Percentiles rank a stretch among this genome's conserved stretches.
Evolutionary conservation across 2,329 filamentous ascomycete species (phyloP).

Genomic region (Geosmithia putterillii): DNA sequence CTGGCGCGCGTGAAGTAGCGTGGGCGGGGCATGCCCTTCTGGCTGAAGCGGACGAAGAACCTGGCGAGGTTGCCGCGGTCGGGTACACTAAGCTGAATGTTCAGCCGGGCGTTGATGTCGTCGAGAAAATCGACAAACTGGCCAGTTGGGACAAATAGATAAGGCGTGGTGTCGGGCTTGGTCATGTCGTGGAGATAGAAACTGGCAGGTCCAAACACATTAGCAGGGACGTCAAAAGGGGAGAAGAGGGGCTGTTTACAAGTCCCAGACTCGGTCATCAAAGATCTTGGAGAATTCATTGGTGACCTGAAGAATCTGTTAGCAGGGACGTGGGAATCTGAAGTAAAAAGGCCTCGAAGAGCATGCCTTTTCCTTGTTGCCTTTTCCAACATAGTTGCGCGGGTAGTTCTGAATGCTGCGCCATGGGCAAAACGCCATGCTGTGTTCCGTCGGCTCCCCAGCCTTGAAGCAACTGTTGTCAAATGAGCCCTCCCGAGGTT

Average conservation of each 20-base stretch:
- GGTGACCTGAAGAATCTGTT: conserved; percentile 26
- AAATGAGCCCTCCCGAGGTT: conserved; percentile 3
- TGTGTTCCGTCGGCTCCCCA: conserved; percentile 11
- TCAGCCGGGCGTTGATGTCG: conserved; percentile 49
- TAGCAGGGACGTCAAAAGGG: neutral
- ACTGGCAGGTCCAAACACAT: conserved; percentile 21
- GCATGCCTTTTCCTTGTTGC: conserved; percentile 33
- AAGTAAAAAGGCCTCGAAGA: neutral
- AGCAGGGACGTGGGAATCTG: conserved; percentile 1
- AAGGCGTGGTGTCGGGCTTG: conserved; percentile 32
- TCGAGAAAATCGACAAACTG: conserved; percentile 56
- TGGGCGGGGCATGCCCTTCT: conserved; percentile 49
- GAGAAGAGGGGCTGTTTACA: conserved; percentile 39
- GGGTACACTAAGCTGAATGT: conserved; percentile 45
- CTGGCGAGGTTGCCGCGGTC: conserved; percentile 31
- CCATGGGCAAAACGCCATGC: conserved; percentile 34
- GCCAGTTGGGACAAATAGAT: conserved; percentile 53
- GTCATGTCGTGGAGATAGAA: conserved; percentile 53
- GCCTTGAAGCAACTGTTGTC: conserved; percentile 11
- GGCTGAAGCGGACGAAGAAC: conserved; percentile 50
- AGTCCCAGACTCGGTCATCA: conserved; percentile 54
- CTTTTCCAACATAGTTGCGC: conserved; percentile 41
- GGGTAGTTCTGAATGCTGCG: conserved; percentile 44
- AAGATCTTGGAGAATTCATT: conserved; percentile 27
- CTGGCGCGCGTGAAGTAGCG: conserved; percentile 47